phyloP scores from a whole-genome alignment of 148 eudicot genomes.

The Vaccinium macrocarpon region DNA sequence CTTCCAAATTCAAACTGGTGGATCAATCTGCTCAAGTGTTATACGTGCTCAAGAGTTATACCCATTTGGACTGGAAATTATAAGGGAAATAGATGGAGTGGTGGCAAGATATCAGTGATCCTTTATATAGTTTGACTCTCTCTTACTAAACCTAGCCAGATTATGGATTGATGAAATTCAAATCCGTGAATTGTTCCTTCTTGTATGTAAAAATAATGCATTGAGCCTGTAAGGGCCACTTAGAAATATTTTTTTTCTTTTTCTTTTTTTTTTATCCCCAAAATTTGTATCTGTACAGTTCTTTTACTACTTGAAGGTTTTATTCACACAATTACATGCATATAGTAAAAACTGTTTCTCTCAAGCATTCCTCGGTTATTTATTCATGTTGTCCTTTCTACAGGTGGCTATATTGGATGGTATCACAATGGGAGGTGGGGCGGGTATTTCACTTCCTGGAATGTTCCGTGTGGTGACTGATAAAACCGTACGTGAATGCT shows the following conservation, averaged over 20 bases:
- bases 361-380: background rate
- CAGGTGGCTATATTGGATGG: slow-evolving; percentile 95
- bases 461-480: slow-evolving; percentile 88
- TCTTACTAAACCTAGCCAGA: background rate
- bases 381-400: slow-evolving; percentile 4
- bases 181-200: background rate
- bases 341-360: background rate
- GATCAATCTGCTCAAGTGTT: background rate
- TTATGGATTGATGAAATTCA: background rate
- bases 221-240: background rate
- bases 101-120: background rate
- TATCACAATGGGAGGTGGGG: slow-evolving; percentile 82
- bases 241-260: background rate
- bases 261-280: background rate
- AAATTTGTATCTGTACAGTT: background rate
- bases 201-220: background rate
- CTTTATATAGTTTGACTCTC: background rate
- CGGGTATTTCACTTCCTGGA: slow-evolving; percentile 86
- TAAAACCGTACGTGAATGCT: slow-evolving; percentile 21
- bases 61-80: background rate
- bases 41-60: background rate
- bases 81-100: background rate
- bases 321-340: background rate
- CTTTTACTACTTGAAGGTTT: background rate
- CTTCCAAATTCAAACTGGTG: background rate